phyloP scores from a whole-genome alignment of 169 alveolate species.

The Perkinsus olseni region DNA sequence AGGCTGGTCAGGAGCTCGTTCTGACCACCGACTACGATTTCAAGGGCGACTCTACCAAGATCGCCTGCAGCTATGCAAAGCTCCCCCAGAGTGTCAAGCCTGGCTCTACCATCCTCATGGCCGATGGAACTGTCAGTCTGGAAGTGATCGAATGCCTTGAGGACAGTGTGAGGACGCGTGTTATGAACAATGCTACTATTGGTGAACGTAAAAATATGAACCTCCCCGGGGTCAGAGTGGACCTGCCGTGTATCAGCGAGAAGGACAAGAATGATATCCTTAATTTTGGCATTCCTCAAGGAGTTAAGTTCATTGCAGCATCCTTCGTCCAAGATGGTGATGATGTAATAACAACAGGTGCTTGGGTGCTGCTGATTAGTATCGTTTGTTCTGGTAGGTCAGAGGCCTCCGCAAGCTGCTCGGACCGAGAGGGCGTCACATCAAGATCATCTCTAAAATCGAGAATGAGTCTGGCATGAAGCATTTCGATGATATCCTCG shows the following conservation, averaged over 20 bases:
- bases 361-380: too few species aligned
- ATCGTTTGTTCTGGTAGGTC: slow-evolving; percentile 15
- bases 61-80: slow-evolving; percentile 84
- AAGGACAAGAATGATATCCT: slow-evolving; percentile 92
- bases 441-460: slow-evolving; percentile 91
- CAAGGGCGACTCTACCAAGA: slow-evolving; percentile 77
- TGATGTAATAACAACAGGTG: too few species aligned
- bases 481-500: slow-evolving; percentile 86
- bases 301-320: slow-evolving; percentile 89
- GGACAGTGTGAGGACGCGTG: slow-evolving; percentile 66
- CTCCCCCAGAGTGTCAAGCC: slow-evolving; percentile 84
- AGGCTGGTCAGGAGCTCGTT: slow-evolving; percentile 80
- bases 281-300: slow-evolving; percentile 93
- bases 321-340: slow-evolving; percentile 54
- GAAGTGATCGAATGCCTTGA: slow-evolving; percentile 60
- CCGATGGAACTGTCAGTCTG: slow-evolving; percentile 81
- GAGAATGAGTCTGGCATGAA: slow-evolving; percentile 93
- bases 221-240: slow-evolving; percentile 93
- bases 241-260: slow-evolving; percentile 93
- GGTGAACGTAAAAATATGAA: slow-evolving; percentile 96
- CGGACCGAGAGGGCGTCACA: slow-evolving; percentile 81
- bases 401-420: slow-evolving; percentile 67
- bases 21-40: slow-evolving; percentile 86
- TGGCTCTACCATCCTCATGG: slow-evolving; percentile 88
- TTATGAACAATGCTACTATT: slow-evolving; percentile 77